Percentiles rank a stretch among this genome's conserved stretches.
phyloP scores from a whole-genome alignment of 148 eudicot genomes.

The Arbutus unedo region DNA sequence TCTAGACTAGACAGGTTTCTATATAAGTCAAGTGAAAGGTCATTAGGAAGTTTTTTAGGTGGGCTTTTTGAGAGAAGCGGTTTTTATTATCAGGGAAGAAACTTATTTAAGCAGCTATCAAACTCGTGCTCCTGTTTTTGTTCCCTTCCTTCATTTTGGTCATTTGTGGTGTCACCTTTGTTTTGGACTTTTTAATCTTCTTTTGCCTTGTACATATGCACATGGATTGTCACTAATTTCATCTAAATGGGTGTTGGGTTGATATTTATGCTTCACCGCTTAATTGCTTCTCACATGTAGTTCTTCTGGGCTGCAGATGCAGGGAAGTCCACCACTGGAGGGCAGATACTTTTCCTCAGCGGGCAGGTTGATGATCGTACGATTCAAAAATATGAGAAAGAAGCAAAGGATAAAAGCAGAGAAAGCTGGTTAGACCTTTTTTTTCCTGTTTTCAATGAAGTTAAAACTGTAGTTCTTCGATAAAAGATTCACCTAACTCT shows the following conservation, averaged over 20 bases:
- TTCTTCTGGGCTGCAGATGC: conserved; percentile 57
- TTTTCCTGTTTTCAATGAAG: background rate
- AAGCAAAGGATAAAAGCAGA: conserved; percentile 93
- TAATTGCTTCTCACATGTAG: background rate
- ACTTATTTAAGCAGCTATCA: background rate
- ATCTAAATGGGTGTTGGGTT: background rate
- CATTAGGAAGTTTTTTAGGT: background rate
- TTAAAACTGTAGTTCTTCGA: background rate
- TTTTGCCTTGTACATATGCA: background rate
- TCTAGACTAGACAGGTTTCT: background rate
- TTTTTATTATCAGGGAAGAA: background rate
- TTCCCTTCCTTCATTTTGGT: conserved; percentile 2
- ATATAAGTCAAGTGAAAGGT: background rate
- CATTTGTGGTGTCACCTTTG: background rate
- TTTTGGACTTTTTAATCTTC: background rate
- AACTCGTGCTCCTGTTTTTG: conserved; percentile 4
- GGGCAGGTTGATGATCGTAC: conserved; percentile 98
- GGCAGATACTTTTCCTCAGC: conserved; percentile 86
- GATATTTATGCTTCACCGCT: conserved; percentile 1
- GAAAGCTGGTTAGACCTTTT: conserved; percentile 81
- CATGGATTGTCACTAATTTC: background rate
- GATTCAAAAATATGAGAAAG: conserved; percentile 92
- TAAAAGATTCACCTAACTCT: too few species aligned
- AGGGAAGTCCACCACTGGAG: conserved; percentile 93
- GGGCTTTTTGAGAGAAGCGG: background rate